Conservation (phyloP, 2,329 filamentous ascomycete genomes). For the Aspergillus piperis region DNA sequence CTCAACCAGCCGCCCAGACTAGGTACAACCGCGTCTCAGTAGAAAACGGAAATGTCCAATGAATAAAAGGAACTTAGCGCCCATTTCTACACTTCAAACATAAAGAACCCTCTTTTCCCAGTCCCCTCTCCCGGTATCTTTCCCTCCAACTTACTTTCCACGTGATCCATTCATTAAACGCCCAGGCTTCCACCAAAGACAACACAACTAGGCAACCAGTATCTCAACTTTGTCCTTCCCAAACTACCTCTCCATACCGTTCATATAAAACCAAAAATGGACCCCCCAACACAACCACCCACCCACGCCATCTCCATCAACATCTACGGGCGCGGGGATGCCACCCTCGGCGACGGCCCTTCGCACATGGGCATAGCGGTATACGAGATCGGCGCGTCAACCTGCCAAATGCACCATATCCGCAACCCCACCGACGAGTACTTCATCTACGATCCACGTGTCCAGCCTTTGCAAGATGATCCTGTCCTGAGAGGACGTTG, state of each 20-base stretch:
- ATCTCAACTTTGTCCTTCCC: not conserved
- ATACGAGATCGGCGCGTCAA: slow-evolving; percentile 20
- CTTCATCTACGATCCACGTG: slow-evolving; percentile 25
- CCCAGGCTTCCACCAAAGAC: not conserved
- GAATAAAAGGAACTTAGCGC: too few relatives aligned
- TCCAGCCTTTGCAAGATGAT: slow-evolving; percentile 21
- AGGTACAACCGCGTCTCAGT: too few relatives aligned
- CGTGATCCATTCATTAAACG: not conserved
- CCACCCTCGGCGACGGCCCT: slow-evolving; percentile 21
- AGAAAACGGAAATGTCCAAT: too few relatives aligned
- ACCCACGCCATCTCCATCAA: slow-evolving; percentile 18
- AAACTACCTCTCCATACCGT: not conserved
- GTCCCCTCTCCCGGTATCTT: too few relatives aligned
- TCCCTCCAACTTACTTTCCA: not conserved
- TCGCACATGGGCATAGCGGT: slow-evolving; percentile 25
- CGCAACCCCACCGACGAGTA: slow-evolving; percentile 20
- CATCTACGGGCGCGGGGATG: slow-evolving; percentile 26
- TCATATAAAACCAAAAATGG: not conserved
- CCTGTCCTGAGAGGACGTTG: slow-evolving; percentile 24
- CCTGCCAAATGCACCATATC: slow-evolving; percentile 26
- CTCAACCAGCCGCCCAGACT: too few relatives aligned
- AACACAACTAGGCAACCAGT: not conserved
- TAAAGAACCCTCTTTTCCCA: too few relatives aligned
- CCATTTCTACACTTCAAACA: too few relatives aligned
- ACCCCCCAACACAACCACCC: not conserved